These are phyloP conservation scores for Cladosporium phlei DNA, from an alignment of 2,329 filamentous ascomycete genomes.

Conservation along the genomic window DNA sequence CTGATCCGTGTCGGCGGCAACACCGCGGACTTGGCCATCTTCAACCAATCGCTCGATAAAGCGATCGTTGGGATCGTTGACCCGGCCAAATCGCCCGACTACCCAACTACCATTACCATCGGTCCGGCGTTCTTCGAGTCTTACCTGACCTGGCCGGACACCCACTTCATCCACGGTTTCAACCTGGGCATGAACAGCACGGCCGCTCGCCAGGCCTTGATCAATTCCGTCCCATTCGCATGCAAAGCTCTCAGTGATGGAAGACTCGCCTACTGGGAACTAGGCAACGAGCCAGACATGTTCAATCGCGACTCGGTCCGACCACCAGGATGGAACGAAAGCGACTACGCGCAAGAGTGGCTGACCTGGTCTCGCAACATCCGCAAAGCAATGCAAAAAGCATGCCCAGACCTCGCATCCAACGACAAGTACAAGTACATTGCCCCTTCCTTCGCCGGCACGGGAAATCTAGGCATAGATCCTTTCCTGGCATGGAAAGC, in stretches of 20 bases:
- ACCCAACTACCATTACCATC: conserved; percentile 57
- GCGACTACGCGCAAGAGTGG: conserved; percentile 55
- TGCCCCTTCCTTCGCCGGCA: conserved; percentile 56
- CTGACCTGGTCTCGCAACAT: conserved; percentile 51
- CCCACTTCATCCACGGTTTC: conserved; percentile 59
- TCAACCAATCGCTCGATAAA: conserved; percentile 48
- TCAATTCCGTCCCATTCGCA: conserved; percentile 52
- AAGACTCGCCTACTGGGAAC: conserved; percentile 55
- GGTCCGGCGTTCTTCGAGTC: conserved; percentile 61
- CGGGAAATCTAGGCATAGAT: conserved; percentile 46
- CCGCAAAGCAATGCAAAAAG: conserved; percentile 39
- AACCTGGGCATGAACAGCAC: conserved; percentile 54
- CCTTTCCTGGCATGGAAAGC: conserved; percentile 48
- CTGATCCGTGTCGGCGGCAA: conserved; percentile 63
- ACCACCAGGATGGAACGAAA: conserved; percentile 51
- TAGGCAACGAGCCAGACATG: conserved; percentile 62
- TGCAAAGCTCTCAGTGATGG: conserved; percentile 52
- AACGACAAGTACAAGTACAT: conserved; percentile 47
- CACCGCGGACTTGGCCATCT: conserved; percentile 61
- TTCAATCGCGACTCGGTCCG: conserved; percentile 51
- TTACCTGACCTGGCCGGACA: conserved; percentile 53
- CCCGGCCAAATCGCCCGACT: conserved; percentile 49
- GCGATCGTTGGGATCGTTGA: conserved; percentile 53
- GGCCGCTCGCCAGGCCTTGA: conserved; percentile 48
- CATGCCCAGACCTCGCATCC: conserved; percentile 48